These are phyloP conservation scores for Fusarium tuaranense DNA, from an alignment of 2,329 filamentous ascomycete species.

Conservation along the genomic window DNA sequence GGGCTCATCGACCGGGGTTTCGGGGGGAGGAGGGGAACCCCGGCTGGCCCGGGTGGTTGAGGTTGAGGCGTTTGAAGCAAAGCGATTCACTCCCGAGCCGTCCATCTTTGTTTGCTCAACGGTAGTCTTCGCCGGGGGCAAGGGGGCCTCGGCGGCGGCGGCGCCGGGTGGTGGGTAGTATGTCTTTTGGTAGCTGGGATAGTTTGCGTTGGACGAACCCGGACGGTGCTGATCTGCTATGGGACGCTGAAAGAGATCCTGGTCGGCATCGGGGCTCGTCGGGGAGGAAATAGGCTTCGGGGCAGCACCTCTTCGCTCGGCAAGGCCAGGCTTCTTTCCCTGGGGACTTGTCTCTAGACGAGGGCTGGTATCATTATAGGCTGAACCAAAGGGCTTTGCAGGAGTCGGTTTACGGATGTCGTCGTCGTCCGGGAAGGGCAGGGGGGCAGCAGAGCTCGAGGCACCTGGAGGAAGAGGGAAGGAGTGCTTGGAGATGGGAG, in stretches of 20 bases:
- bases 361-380: conserved; percentile 63
- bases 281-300: conserved; percentile 88
- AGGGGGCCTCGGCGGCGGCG: conserved; percentile 44
- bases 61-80: conserved; percentile 87
- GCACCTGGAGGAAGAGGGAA: conserved; percentile 76
- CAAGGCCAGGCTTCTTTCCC: conserved; percentile 74
- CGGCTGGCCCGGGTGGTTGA: conserved; percentile 93
- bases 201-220: conserved; percentile 55
- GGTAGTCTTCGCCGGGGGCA: conserved; percentile 39
- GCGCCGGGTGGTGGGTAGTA: conserved; percentile 71
- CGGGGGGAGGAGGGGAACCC: conserved; percentile 93
- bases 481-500: conserved; percentile 62
- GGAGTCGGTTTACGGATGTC: conserved; percentile 60
- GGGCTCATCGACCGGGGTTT: conserved; percentile 86
- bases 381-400: conserved; percentile 59
- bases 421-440: conserved; percentile 81
- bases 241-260: conserved; percentile 82
- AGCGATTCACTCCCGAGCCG: conserved; percentile 68
- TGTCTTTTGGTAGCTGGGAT: conserved; percentile 66
- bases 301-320: conserved; percentile 83
- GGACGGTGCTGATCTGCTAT: conserved; percentile 57
- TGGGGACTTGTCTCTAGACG: conserved; percentile 67
- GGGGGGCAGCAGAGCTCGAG: conserved; percentile 73
- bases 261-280: conserved; percentile 79
- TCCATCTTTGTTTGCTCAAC: conserved; percentile 47